Conservation (phyloP, 169 alveolate genomes). For the Plasmodium fragile region DNA sequence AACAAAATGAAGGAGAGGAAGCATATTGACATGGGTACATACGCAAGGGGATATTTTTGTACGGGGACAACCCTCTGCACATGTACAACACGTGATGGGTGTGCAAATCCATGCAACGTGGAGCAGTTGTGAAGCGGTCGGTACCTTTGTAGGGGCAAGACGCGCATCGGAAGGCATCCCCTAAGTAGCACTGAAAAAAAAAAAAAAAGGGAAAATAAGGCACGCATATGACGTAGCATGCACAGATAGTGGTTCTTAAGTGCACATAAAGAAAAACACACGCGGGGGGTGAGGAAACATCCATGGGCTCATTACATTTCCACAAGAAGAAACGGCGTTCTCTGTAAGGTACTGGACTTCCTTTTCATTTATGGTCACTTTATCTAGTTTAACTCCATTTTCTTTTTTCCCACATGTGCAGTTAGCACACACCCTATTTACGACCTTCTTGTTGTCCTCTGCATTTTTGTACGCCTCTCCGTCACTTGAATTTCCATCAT, state of each 20-base stretch:
- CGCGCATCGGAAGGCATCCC: constrained; percentile 76
- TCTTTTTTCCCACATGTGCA: constrained; percentile 71
- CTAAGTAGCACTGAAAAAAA: constrained; percentile 40
- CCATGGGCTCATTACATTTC: constrained; percentile 49
- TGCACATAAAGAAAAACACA: background rate
- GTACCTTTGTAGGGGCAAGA: constrained; percentile 74
- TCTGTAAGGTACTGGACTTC: constrained; percentile 65
- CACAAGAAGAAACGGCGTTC: constrained; percentile 68
- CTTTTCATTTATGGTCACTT: constrained; percentile 22
- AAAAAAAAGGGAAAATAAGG: background rate
- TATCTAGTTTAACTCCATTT: constrained; percentile 23
- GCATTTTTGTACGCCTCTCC: constrained; percentile 37
- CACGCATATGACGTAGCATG: background rate
- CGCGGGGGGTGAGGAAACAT: background rate
- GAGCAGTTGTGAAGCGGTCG: background rate
- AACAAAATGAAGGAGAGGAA: background rate
- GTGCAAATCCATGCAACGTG: background rate
- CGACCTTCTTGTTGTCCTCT: constrained; percentile 62
- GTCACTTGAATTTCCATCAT: constrained; percentile 28
- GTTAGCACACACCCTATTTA: constrained; percentile 72
- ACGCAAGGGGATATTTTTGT: background rate
- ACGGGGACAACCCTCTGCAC: background rate
- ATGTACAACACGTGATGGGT: background rate
- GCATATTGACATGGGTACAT: background rate
- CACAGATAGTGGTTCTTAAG: background rate